A percentile compares a stretch with the other conserved stretches of the same genome.
These are phyloP conservation scores for Trebouxiophyceae sp. DNA, from an alignment of 163 green algal species.

Conservation along the genomic window DNA sequence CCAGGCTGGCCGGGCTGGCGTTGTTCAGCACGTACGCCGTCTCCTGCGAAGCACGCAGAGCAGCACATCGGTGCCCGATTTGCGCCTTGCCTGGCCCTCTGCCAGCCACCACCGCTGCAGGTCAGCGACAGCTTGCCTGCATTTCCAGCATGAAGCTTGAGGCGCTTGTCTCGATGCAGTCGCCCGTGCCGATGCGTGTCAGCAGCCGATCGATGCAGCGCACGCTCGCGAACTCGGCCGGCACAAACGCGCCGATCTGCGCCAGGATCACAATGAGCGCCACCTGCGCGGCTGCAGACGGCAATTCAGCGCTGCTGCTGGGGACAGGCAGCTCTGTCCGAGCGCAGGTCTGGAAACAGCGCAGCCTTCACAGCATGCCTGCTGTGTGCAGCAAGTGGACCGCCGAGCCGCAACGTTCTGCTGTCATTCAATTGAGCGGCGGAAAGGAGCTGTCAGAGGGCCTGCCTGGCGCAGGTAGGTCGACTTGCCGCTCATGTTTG, in stretches of 20 bases:
- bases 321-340: too few species aligned
- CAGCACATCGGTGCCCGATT: too few species aligned
- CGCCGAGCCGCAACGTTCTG: too few species aligned
- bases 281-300: slow-evolving; percentile 62
- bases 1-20: slow-evolving; percentile 41
- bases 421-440: too few species aligned
- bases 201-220: slow-evolving; percentile 59
- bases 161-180: slow-evolving; percentile 78
- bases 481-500: slow-evolving; percentile 82
- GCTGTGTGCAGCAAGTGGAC: too few species aligned
- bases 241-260: slow-evolving; percentile 80
- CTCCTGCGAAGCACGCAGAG: too few species aligned
- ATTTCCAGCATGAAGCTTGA: slow-evolving; percentile 86
- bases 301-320: too few species aligned
- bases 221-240: slow-evolving; percentile 60
- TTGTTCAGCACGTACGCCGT: slow-evolving; percentile 41
- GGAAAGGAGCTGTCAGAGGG: too few species aligned
- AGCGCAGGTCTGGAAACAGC: too few species aligned
- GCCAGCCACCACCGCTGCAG: too few species aligned
- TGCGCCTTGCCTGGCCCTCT: too few species aligned
- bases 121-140: too few species aligned
- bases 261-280: slow-evolving; percentile 80
- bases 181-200: slow-evolving; percentile 63
- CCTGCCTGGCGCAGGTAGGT: slow-evolving; percentile 78
- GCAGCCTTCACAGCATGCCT: neutral